phyloP scores from a whole-genome alignment of 352 stramenopile species.

The Phytophthora pluvialis region DNA sequence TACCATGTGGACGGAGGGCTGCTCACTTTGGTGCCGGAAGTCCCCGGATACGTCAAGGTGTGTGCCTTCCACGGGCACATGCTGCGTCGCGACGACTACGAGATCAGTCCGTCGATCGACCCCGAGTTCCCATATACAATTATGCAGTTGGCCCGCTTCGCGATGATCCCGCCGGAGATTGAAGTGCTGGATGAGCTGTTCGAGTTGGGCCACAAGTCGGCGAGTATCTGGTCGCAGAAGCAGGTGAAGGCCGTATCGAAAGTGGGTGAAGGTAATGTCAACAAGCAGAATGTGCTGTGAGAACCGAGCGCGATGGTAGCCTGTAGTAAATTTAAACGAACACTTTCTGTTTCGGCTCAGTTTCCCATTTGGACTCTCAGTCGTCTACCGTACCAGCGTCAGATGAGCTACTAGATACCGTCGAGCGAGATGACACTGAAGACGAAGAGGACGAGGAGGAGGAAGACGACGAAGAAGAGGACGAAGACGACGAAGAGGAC shows the following conservation, averaged over 20 bases:
- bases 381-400: conserved; percentile 36
- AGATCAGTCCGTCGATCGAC: conserved; percentile 79
- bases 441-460: conserved; percentile 58
- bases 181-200: conserved; percentile 75
- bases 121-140: conserved; percentile 62
- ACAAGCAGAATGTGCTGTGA: conserved; percentile 8
- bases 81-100: conserved; percentile 69
- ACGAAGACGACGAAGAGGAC: conserved; percentile 54
- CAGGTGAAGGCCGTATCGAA: conserved; percentile 3
- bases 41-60: conserved; percentile 71
- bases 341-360: conserved; percentile 6
- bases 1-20: conserved; percentile 78
- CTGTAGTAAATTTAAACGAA: conserved; percentile 15
- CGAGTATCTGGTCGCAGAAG: conserved; percentile 55
- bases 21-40: conserved; percentile 69
- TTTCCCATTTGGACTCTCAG: not conserved
- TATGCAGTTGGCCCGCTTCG: conserved; percentile 58
- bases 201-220: conserved; percentile 55
- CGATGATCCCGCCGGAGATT: conserved; percentile 62
- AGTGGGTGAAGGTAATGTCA: conserved; percentile 6
- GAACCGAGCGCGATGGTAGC: conserved; percentile 10
- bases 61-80: conserved; percentile 68
- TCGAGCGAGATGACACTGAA: conserved; percentile 44
- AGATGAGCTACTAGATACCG: conserved; percentile 59
- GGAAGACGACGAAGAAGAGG: conserved; percentile 48